Conservation (phyloP, 1,284 basidiomycete species). For the Boletellus deceptivus region DNA sequence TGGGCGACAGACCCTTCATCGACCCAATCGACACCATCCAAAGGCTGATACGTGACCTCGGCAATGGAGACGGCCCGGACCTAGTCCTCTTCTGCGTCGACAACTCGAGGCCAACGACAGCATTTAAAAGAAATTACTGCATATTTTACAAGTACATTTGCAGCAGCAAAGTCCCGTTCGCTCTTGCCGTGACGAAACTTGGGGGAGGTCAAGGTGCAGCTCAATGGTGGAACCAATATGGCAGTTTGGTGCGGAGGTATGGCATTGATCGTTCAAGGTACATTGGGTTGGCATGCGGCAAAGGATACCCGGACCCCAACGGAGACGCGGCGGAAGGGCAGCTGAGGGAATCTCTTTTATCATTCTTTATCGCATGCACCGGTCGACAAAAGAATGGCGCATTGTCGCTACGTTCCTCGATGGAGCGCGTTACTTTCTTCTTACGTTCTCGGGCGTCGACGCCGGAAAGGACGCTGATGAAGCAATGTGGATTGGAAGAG, state of each 20-base stretch:
- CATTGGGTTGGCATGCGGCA: conserved; percentile 31
- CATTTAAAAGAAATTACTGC: conserved; percentile 28
- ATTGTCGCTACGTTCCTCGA: conserved; percentile 8
- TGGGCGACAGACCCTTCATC: conserved; percentile 25
- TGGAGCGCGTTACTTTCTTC: conserved; percentile 11
- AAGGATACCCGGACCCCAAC: not conserved
- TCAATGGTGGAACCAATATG: conserved; percentile 34
- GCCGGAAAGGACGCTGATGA: conserved; percentile 14
- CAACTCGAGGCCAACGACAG: conserved; percentile 31
- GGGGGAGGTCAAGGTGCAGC: conserved; percentile 25
- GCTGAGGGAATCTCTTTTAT: conserved; percentile 18
- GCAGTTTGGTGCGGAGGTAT: conserved; percentile 25
- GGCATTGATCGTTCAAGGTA: conserved; percentile 29
- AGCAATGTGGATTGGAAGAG: conserved; percentile 23
- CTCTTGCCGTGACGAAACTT: conserved; percentile 28
- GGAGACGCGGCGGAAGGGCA: conserved; percentile 3
- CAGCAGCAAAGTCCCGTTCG: conserved; percentile 19
- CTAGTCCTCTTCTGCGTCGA: conserved; percentile 40
- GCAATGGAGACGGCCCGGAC: conserved; percentile 28
- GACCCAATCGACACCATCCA: conserved; percentile 33
- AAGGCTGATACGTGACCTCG: conserved; percentile 30
- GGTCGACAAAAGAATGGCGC: conserved; percentile 10
- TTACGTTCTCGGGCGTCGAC: conserved; percentile 10
- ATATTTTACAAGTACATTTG: conserved; percentile 30
- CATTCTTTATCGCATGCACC: conserved; percentile 15